Base-by-base conservation (phyloP, 2,329 filamentous ascomycete species). In the Penicillium expansum region DNA sequence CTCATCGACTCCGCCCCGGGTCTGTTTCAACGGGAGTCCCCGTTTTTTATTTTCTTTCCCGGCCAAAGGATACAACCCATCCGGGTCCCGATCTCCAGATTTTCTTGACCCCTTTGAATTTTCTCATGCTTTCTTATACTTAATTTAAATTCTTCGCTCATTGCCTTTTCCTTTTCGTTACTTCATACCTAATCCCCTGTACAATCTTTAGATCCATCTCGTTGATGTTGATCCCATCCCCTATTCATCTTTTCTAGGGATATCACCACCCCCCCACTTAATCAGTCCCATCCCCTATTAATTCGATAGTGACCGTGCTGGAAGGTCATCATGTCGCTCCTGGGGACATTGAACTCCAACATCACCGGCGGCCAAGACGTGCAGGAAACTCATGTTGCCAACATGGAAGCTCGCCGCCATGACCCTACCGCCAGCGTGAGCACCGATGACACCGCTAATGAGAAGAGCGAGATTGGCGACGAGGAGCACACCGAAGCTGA, bases 331-430 rank as follows among this genome's bases (percentile, higher is more conserved):
- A 73, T 73, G 71, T 73, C 71, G 59, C 64, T 73, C 33, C 48
- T 73, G 42, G 71, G 71, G 60, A 71, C 69, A 6, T 53, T 73
- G 29, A 73, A 72, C 55, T 58, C 69, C 41, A 70, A 69, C 58
- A 14, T 68, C 27, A 56, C 61, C 54, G 64, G 35, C 10, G 6
- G 20, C 2, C 38, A 43, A n/a, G 18, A 41, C 10, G 35, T 9
- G 20, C 30, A 50, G 22, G 45, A 55, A 8, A 9, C 16, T n/a
- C 18, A 55, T 37, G 13, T 10, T 9, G 47, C 52, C 20, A 41
- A 27, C 38, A 32, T 50, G 38, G 62, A 66, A 51, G 35, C 55
- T 16, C 59, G 56, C 16, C 60, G 58, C 29, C 65, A 67, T 56
- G 61, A 65, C 27, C 61, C 63, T 20, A 52, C 57, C 29, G 57